A percentile compares a stretch with the other conserved stretches of the same genome.
These are phyloP conservation scores for Cystobasidium tubakii DNA, from an alignment of 768 basidiomycete genomes.

Conservation along the genomic window DNA sequence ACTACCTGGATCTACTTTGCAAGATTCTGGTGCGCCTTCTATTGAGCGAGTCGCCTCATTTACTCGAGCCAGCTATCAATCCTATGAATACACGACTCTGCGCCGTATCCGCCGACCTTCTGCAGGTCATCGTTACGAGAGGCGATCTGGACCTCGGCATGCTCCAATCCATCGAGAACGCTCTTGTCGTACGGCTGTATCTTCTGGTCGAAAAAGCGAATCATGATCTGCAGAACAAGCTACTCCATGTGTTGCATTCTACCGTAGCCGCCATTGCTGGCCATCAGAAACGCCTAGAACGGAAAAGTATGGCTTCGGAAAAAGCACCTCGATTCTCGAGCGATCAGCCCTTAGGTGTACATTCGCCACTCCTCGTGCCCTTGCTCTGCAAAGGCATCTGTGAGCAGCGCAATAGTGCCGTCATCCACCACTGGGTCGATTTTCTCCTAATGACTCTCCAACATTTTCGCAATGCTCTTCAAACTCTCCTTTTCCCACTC, in stretches of 20 bases:
- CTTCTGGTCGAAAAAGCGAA: constrained; percentile 63
- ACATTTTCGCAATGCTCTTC: constrained; percentile 69
- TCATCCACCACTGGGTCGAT: constrained; percentile 93
- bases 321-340: background rate
- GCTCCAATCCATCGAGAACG: constrained; percentile 64
- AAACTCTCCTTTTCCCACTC: constrained; percentile 64
- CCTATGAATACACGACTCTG: constrained; percentile 64
- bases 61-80: constrained; percentile 56
- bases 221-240: constrained; percentile 84
- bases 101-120: constrained; percentile 67
- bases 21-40: constrained; percentile 66
- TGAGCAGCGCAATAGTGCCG: constrained; percentile 62
- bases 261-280: constrained; percentile 53
- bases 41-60: constrained; percentile 61
- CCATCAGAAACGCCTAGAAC: background rate
- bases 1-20: constrained; percentile 69
- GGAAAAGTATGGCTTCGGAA: background rate
- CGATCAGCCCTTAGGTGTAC: constrained; percentile 36
- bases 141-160: constrained; percentile 66
- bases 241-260: constrained; percentile 82
- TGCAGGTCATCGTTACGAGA: constrained; percentile 73
- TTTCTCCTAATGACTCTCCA: constrained; percentile 86
- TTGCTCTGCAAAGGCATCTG: constrained; percentile 76
- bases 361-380: constrained; percentile 67
- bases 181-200: constrained; percentile 69